phyloP scores from a whole-genome alignment of 2,329 filamentous ascomycete species.

The Aspergillus unguis region DNA sequence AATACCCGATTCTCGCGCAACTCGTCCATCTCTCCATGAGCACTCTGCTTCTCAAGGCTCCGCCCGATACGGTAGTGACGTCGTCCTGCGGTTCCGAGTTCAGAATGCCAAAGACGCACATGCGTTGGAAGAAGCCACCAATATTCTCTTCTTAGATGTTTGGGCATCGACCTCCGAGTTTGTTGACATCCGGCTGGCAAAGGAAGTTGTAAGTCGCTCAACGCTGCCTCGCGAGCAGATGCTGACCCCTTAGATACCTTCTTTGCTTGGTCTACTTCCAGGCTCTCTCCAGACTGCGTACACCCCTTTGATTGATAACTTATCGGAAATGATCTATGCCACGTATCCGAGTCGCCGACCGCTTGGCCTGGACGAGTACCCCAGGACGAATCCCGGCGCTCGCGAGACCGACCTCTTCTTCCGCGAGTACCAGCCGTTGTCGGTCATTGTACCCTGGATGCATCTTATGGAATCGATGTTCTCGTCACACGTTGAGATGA shows the following conservation, averaged over 20 bases:
- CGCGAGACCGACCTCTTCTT: slow-evolving; percentile 65
- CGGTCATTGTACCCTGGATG: slow-evolving; percentile 89
- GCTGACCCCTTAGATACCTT: slow-evolving; percentile 53
- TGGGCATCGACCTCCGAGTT: slow-evolving; percentile 81
- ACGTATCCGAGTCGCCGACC: slow-evolving; percentile 61
- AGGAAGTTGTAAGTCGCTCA: slow-evolving; percentile 62
- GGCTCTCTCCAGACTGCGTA: slow-evolving; percentile 68
- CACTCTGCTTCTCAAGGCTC: slow-evolving; percentile 35
- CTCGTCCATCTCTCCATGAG: slow-evolving; percentile 19
- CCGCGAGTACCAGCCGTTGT: slow-evolving; percentile 82
- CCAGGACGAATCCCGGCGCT: slow-evolving; percentile 30
- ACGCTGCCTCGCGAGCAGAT: background rate
- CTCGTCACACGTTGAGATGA: slow-evolving; percentile 69
- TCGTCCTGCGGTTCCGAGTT: slow-evolving; percentile 88
- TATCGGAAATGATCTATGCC: slow-evolving; percentile 72
- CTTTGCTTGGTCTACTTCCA: slow-evolving; percentile 75
- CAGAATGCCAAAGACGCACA: slow-evolving; percentile 64
- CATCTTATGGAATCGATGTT: slow-evolving; percentile 86
- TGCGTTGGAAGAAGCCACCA: slow-evolving; percentile 68
- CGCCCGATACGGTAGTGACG: slow-evolving; percentile 67
- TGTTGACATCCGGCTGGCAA: slow-evolving; percentile 77
- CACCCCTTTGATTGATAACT: slow-evolving; percentile 72
- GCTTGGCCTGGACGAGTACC: slow-evolving; percentile 25
- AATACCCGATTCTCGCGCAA: slow-evolving; percentile 27
- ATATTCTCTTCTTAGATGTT: slow-evolving; percentile 78